Conservation (phyloP, 1,284 basidiomycete species). For the Inonotus obliquus region DNA sequence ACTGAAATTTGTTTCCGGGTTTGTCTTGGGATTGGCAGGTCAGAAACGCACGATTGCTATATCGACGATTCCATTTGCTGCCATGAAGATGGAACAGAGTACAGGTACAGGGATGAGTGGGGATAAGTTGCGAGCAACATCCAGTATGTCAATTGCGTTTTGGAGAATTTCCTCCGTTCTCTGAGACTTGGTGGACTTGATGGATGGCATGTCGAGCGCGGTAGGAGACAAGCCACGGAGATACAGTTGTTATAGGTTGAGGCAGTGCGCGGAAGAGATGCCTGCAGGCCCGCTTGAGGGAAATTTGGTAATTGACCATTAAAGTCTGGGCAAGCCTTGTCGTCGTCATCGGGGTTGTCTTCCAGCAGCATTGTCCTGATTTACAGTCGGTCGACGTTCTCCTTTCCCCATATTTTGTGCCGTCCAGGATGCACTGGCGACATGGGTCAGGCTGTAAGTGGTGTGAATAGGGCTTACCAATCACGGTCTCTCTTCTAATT, state of each 20-base stretch:
- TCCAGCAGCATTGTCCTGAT: background rate
- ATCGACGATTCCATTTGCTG: constrained; percentile 7
- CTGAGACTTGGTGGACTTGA: background rate
- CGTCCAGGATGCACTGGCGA: background rate
- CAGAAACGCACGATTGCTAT: background rate
- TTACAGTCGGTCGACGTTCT: background rate
- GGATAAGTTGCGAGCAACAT: background rate
- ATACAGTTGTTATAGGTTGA: background rate
- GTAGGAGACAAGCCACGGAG: background rate
- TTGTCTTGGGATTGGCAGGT: background rate
- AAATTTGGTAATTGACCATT: background rate
- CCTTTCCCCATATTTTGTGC: background rate
- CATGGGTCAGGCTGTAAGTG: background rate
- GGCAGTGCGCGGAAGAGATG: background rate
- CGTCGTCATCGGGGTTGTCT: background rate
- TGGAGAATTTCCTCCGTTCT: constrained; percentile 2
- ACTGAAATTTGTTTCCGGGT: background rate
- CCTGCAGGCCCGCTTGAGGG: background rate
- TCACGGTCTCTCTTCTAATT: background rate
- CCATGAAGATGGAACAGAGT: constrained; percentile 3
- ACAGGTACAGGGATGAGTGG: constrained; percentile 3
- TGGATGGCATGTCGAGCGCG: background rate
- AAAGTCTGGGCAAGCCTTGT: background rate
- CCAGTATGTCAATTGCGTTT: constrained; percentile 4
- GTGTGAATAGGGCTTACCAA: background rate